Evolutionary conservation across 148 eudicot species (phyloP).

Genomic region (Chenopodium berlandieri): DNA sequence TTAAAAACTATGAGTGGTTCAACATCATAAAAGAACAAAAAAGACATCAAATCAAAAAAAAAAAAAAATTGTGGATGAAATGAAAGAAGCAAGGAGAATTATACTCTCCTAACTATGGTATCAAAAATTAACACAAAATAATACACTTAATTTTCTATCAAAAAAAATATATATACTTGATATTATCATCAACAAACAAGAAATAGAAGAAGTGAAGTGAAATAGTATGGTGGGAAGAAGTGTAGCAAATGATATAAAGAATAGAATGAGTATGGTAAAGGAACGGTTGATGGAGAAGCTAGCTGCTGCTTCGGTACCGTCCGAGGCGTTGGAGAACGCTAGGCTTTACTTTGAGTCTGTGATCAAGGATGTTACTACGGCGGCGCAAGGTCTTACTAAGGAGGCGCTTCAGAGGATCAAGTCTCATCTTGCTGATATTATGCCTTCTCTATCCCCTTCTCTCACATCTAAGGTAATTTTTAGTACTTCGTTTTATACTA

Average conservation of each 20-base stretch:
- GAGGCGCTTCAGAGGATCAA: slow-evolving; percentile 34
- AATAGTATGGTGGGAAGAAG: slow-evolving; percentile 31
- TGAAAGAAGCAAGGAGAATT: slow-evolving; percentile 20
- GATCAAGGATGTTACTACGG: slow-evolving; percentile 24
- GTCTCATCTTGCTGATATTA: slow-evolving; percentile 29
- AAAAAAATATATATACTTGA: neutral
- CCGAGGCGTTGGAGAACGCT: slow-evolving; percentile 25
- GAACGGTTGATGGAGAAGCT: slow-evolving; percentile 31
- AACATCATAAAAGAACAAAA: slow-evolving; percentile 1
- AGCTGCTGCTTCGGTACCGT: slow-evolving; percentile 19
- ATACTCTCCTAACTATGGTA: slow-evolving; percentile 26
- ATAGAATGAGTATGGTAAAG: slow-evolving; percentile 16
- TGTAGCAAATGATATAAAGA: slow-evolving; percentile 29
- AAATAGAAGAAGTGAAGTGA: neutral
- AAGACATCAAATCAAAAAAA: slow-evolving; percentile 7
- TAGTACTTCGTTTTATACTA: too few species aligned
- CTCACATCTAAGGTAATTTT: slow-evolving; percentile 26
- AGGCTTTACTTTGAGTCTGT: slow-evolving; percentile 20
- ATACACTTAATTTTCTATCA: neutral
- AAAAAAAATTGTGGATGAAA: slow-evolving; percentile 20
- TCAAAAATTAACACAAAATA: slow-evolving; percentile 10
- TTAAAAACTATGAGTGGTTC: slow-evolving; percentile 1
- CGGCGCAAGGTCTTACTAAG: slow-evolving; percentile 33
- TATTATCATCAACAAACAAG: neutral
- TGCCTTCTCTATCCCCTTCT: slow-evolving; percentile 34